Conservation (phyloP, 345 rosid species). For the Syzygium oleosum region DNA sequence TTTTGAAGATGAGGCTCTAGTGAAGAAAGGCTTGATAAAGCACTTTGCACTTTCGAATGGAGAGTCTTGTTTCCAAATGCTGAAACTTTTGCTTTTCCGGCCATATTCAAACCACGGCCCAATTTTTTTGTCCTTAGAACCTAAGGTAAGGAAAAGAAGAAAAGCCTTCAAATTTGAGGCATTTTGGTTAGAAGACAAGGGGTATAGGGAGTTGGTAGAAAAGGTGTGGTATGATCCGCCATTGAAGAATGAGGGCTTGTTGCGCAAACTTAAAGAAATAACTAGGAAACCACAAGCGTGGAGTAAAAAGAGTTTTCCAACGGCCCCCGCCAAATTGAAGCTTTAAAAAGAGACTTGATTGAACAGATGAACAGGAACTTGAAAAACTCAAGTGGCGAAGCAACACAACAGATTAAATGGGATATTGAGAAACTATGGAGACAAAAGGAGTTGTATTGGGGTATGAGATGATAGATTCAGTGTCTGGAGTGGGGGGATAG, state of each 20-base stretch:
- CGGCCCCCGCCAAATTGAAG: rapidly evolving
- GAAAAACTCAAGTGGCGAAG: background rate
- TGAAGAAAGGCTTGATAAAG: background rate
- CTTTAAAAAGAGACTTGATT: background rate
- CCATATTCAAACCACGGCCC: background rate
- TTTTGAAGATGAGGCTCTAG: too few species aligned
- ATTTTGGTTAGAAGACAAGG: background rate
- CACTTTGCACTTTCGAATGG: background rate
- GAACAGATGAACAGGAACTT: background rate
- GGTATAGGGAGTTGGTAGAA: background rate
- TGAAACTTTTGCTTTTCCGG: background rate
- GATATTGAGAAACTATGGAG: too few species aligned
- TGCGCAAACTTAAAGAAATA: background rate
- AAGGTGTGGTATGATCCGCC: background rate
- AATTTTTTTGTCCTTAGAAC: background rate
- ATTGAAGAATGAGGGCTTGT: background rate
- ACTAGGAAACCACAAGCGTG: background rate
- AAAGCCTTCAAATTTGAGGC: background rate
- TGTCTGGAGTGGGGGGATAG: too few species aligned
- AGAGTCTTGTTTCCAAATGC: background rate
- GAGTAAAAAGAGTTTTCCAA: background rate
- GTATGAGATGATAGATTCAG: too few species aligned
- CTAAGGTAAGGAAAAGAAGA: background rate
- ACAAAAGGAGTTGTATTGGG: too few species aligned
- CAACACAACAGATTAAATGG: too few species aligned